Evolutionary conservation across 106 monocot genomes (phyloP), one percentile per base, ranked within the genome.

Genomic region (Dendrobium nobile): DNA sequence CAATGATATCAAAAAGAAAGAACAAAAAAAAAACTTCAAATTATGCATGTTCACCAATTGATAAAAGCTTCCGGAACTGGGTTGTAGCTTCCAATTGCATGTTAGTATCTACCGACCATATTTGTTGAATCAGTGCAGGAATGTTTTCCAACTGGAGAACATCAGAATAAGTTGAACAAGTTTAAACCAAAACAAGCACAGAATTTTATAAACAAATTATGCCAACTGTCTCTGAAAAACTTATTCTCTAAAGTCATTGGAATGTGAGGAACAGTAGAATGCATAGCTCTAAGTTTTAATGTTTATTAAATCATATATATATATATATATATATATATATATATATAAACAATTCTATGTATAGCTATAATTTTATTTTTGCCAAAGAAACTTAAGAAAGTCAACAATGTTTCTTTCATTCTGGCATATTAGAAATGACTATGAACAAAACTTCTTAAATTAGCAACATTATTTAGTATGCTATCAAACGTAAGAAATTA

Each of bases 51-150:
- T 74, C 83, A 90, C 88, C 90, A 77, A 81, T 72, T 75, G 93
- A 90, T n/a, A 90, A 68, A 47, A 93, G 80, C 84, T 87, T 90
- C 74, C 87, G 86, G 54, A 93, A 88, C 26, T 88, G 82, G 41
- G 85, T 79, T 70, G 88, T 82, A 73, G 87, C 88, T 82, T 88
- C 82, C 73, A 90, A 79, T 65, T 93, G 93, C 67, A 78, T 28
- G 67, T 45, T 1, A 24, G 75, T 33, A 82, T 93, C 82, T 7
- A 85, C 93, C 56, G 90, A 90, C 79, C 81, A 85, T 31, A 90
- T 42, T 76, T 85, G 78, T 26, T 83, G 82, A 9, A 85, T 85
- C 82, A 90, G 80, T 61, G 40, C 88, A 82, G 83, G 79, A 54
- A 88, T 47, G 67, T 47, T 85, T 24, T 59, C 84, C 84, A 72